Conservation (phyloP, 129 eudicot genomes). For the Chrysanthemum seticuspe region DNA sequence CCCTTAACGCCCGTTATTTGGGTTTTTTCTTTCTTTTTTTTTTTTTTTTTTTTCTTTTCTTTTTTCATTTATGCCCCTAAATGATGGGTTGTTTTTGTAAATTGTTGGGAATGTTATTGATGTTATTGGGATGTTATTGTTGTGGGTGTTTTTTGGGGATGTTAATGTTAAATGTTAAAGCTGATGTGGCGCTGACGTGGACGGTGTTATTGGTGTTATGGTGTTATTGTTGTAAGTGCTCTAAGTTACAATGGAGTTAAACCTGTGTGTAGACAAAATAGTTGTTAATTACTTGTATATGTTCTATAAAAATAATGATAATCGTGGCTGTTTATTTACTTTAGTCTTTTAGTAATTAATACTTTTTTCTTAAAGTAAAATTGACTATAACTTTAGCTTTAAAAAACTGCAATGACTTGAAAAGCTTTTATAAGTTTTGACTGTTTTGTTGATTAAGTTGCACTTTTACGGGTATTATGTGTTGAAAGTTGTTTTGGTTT, state of each 20-base stretch:
- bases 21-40: no score
- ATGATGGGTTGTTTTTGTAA: no score
- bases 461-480: not conserved
- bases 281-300: conserved; percentile 7
- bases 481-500: not conserved
- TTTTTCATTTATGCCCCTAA: no score
- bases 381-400: conserved; percentile 9
- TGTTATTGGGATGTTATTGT: no score
- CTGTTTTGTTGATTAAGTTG: not conserved
- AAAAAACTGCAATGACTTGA: conserved; percentile 17
- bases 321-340: not conserved
- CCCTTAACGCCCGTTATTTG: no score
- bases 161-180: no score
- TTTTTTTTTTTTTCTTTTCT: no score
- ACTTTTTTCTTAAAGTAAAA: not conserved
- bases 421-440: not conserved
- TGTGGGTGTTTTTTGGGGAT: no score
- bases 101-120: no score
- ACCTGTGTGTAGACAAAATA: not conserved
- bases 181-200: no score
- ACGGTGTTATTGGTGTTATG: no score
- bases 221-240: no score
- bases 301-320: not conserved
- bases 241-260: not conserved
- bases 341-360: not conserved